A percentile compares a stretch with the other conserved stretches of the same genome.
Evolutionary conservation across 768 basidiomycete species (phyloP).

Genomic region (Filobasidium wieringae): DNA sequence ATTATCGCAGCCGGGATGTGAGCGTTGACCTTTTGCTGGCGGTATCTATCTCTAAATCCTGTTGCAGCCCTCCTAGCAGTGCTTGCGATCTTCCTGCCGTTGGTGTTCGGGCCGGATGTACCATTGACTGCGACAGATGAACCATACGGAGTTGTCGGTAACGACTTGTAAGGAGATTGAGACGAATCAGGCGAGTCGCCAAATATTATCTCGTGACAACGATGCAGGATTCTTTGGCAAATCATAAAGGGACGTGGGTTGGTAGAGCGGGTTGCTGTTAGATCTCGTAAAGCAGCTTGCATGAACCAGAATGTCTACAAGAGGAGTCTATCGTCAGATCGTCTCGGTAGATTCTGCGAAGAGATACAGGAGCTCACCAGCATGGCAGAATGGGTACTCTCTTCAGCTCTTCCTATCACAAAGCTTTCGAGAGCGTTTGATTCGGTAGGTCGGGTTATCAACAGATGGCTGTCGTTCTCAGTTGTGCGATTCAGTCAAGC

Average conservation of each 20-base stretch:
- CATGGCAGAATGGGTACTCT: slow-evolving; percentile 90
- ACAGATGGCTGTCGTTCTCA: slow-evolving; percentile 70
- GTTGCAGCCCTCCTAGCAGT: background rate
- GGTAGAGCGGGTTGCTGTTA: slow-evolving; percentile 47
- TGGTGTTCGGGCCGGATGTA: background rate
- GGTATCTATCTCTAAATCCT: slow-evolving; percentile 18
- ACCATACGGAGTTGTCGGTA: slow-evolving; percentile 44
- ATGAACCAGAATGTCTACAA: slow-evolving; percentile 91
- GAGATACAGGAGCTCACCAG: slow-evolving; percentile 50
- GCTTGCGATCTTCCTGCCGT: background rate
- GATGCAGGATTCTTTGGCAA: slow-evolving; percentile 79
- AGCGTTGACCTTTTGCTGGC: slow-evolving; percentile 55
- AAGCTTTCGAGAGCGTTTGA: slow-evolving; percentile 90
- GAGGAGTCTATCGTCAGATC: background rate
- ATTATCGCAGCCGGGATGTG: slow-evolving; percentile 64
- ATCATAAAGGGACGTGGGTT: slow-evolving; percentile 71
- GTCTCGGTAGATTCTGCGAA: background rate
- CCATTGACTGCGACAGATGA: slow-evolving; percentile 7
- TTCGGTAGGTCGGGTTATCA: slow-evolving; percentile 80
- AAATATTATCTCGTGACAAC: slow-evolving; percentile 94
- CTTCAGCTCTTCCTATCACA: slow-evolving; percentile 73
- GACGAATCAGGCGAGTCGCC: slow-evolving; percentile 62
- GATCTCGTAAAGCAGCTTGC: slow-evolving; percentile 84
- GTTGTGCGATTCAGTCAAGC: slow-evolving; percentile 13
- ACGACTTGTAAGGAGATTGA: slow-evolving; percentile 55